Conservation (phyloP, 2,329 filamentous ascomycete genomes). For the Tolypocladium ovalisporum region DNA sequence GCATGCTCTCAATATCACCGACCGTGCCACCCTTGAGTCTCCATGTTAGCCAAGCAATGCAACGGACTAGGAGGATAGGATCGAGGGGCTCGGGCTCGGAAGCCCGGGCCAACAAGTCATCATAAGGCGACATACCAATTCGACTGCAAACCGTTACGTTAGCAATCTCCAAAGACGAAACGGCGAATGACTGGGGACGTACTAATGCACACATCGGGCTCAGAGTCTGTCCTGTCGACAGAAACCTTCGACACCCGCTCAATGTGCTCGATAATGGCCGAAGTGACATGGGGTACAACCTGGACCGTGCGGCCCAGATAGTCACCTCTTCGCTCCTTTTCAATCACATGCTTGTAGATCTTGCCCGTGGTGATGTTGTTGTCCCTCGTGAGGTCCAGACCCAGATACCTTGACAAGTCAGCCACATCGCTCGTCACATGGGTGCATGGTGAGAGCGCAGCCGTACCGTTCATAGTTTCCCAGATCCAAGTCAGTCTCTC, state of each 20-base stretch:
- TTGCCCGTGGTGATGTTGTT: conserved; percentile 98
- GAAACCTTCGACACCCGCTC: conserved; percentile 74
- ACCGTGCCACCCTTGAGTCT: conserved; percentile 49
- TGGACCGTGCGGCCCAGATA: conserved; percentile 87
- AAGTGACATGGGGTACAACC: conserved; percentile 84
- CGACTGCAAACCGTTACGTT: conserved; percentile 16
- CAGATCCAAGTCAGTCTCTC: conserved; percentile 44
- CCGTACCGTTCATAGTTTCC: conserved; percentile 42
- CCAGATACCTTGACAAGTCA: conserved; percentile 47
- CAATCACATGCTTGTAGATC: conserved; percentile 83
- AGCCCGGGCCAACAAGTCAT: neutral
- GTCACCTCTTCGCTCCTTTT: conserved; percentile 54
- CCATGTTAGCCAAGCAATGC: neutral
- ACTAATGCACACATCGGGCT: conserved; percentile 88
- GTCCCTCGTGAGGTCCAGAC: conserved; percentile 69
- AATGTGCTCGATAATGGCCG: conserved; percentile 89
- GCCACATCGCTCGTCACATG: neutral
- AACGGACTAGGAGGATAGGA: neutral
- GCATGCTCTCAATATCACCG: conserved; percentile 71
- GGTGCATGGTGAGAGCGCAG: neutral
- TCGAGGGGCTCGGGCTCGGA: neutral
- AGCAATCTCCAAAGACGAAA: conserved; percentile 5
- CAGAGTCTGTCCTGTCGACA: conserved; percentile 71
- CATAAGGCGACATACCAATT: conserved; percentile 17
- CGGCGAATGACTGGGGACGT: conserved; percentile 24